These are phyloP conservation scores for Volvox reticuliferus DNA, from an alignment of 139 green algal species.

Conservation along the genomic window DNA sequence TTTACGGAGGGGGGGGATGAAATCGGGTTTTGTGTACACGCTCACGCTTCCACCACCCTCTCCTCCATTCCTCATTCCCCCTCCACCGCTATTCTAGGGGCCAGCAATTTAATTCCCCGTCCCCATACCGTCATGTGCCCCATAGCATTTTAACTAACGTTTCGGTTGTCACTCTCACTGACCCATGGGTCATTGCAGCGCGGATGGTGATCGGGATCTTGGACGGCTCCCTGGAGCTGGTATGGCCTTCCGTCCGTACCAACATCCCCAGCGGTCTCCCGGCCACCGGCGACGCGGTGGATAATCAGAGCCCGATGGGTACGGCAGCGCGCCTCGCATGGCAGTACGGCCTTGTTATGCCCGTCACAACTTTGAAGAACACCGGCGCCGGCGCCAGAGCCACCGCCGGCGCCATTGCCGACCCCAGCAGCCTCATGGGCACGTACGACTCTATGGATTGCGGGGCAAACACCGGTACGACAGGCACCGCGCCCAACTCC, in stretches of 20 bases:
- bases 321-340: not conserved
- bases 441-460: not conserved
- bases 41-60: not conserved
- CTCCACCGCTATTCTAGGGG: no score
- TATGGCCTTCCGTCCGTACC: not conserved
- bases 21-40: no score
- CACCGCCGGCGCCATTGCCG: not conserved
- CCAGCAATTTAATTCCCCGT: no score
- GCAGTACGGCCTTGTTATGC: not conserved
- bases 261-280: not conserved
- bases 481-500: not conserved
- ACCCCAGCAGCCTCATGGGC: not conserved
- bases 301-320: not conserved
- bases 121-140: no score
- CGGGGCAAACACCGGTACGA: not conserved
- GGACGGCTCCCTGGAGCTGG: conserved; percentile 10
- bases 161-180: not conserved
- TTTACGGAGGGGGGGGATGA: no score
- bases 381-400: not conserved
- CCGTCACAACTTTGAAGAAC: not conserved
- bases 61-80: not conserved
- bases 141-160: no score
- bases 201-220: conserved; percentile 4
- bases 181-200: conserved; percentile 8
- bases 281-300: not conserved